phyloP scores from a whole-genome alignment of 306 rosid species.

The Canavalia ensiformis region DNA sequence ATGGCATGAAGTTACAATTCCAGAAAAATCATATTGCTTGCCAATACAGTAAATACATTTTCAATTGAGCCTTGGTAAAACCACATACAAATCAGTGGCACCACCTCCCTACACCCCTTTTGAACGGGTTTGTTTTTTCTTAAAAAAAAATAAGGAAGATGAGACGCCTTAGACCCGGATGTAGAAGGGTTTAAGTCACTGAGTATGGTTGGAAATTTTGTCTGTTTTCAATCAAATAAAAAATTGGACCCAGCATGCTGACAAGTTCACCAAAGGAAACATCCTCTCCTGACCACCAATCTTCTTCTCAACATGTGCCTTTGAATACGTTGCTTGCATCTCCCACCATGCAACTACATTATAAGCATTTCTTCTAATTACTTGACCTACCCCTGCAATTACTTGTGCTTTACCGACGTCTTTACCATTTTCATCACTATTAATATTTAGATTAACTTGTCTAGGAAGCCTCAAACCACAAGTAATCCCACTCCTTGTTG shows the following conservation, averaged over 20 bases:
- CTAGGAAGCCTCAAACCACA: constrained; percentile 55
- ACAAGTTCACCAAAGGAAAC: constrained; percentile 99
- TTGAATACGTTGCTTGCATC: constrained; percentile 93
- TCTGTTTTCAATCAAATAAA: constrained; percentile 91
- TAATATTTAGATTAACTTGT: constrained; percentile 82
- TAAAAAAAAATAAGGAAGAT: too few relatives aligned
- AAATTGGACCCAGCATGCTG: constrained; percentile 99
- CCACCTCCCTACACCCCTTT: too few relatives aligned
- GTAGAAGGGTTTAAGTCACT: too few relatives aligned
- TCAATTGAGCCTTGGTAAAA: too few relatives aligned
- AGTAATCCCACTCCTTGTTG: too few relatives aligned
- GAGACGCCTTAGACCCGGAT: too few relatives aligned
- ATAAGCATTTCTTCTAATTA: constrained; percentile 91
- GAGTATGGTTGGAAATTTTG: too few relatives aligned
- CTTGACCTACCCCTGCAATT: constrained; percentile 92
- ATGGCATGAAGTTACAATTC: too few relatives aligned
- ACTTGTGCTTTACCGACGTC: constrained; percentile 91
- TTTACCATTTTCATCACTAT: constrained; percentile 83
- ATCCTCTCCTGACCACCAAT: constrained; percentile 99
- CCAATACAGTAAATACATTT: too few relatives aligned
- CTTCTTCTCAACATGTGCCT: constrained; percentile 98
- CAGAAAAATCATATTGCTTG: too few relatives aligned
- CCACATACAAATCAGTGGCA: too few relatives aligned
- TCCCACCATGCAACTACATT: constrained; percentile 99
- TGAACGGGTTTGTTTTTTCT: too few relatives aligned